phyloP scores from a whole-genome alignment of 2,329 filamentous ascomycete genomes.

The Beauveria medogensis region DNA sequence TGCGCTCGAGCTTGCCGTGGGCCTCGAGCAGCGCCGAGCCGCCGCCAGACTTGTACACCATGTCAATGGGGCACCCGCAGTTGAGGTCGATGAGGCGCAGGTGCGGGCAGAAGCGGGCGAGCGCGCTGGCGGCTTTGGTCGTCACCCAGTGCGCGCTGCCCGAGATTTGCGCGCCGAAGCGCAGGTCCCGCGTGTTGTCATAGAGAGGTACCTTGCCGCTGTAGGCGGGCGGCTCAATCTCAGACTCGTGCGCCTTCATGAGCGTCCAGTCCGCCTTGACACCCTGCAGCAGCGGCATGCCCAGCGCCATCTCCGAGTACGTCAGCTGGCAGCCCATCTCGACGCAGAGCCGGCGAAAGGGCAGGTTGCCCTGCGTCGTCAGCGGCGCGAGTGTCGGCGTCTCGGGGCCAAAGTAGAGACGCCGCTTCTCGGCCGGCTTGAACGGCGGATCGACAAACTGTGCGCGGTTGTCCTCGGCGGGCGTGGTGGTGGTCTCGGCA shows the following conservation, averaged over 20 bases:
- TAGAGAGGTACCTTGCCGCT: conserved; percentile 53
- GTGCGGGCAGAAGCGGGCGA: conserved; percentile 69
- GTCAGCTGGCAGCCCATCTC: conserved; percentile 86
- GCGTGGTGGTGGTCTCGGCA: conserved; percentile 21
- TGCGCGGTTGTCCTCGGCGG: conserved; percentile 64
- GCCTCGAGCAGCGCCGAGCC: conserved; percentile 89
- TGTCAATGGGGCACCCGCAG: conserved; percentile 93
- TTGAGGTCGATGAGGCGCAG: conserved; percentile 91
- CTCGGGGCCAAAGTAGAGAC: conserved; percentile 87
- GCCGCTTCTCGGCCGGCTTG: conserved; percentile 84
- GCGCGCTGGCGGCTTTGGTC: conserved; percentile 76
- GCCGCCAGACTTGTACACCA: conserved; percentile 80
- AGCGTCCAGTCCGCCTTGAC: conserved; percentile 90
- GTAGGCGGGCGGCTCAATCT: conserved; percentile 64
- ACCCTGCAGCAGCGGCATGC: conserved; percentile 80
- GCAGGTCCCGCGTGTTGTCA: conserved; percentile 73
- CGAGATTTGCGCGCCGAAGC: conserved; percentile 87
- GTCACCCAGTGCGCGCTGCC: conserved; percentile 88
- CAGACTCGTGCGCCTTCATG: conserved; percentile 83
- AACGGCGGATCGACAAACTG: conserved; percentile 80
- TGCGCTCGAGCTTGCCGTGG: conserved; percentile 83
- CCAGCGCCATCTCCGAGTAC: conserved; percentile 98
- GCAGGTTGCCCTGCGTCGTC: conserved; percentile 95
- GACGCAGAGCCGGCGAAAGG: conserved; percentile 83
- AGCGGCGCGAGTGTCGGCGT: conserved; percentile 90